These are phyloP conservation scores for Candida sanyaensis DNA, from an alignment of 1,139 yeast genomes.

Conservation along the genomic window DNA sequence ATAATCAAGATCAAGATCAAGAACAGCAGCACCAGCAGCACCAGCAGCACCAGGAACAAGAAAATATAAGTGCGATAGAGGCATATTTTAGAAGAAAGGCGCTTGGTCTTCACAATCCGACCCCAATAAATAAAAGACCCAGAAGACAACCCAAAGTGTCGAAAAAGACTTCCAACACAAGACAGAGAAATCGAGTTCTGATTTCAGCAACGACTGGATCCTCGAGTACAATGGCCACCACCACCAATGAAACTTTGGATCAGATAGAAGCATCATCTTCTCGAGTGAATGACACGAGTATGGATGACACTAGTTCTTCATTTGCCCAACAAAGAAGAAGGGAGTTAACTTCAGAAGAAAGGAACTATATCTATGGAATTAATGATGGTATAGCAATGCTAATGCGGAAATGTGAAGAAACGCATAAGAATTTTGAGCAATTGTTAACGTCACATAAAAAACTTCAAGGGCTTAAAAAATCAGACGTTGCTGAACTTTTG, in stretches of 20 bases:
- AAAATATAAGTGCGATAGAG: no score
- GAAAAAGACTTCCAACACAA: no score
- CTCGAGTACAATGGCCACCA: no score
- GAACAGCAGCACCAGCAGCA: no score
- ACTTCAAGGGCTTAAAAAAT: not conserved
- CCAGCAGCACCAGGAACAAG: no score
- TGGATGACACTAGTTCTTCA: not conserved
- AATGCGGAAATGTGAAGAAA: not conserved
- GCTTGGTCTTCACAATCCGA: no score
- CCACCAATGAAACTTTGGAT: not conserved
- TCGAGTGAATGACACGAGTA: not conserved
- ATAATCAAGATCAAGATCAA: no score
- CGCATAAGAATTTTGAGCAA: not conserved
- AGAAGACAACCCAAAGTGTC: no score
- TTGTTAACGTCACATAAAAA: not conserved
- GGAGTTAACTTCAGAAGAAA: slow-evolving; percentile 1
- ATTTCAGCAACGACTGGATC: no score
- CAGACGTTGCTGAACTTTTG: not conserved
- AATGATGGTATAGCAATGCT: not conserved
- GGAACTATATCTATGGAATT: slow-evolving; percentile 2
- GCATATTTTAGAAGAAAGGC: no score
- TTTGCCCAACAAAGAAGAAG: not conserved
- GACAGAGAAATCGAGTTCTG: no score
- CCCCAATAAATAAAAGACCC: no score
- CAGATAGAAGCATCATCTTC: not conserved